phyloP scores from a whole-genome alignment of 768 basidiomycete species.

The Leccinum ochraceum region DNA sequence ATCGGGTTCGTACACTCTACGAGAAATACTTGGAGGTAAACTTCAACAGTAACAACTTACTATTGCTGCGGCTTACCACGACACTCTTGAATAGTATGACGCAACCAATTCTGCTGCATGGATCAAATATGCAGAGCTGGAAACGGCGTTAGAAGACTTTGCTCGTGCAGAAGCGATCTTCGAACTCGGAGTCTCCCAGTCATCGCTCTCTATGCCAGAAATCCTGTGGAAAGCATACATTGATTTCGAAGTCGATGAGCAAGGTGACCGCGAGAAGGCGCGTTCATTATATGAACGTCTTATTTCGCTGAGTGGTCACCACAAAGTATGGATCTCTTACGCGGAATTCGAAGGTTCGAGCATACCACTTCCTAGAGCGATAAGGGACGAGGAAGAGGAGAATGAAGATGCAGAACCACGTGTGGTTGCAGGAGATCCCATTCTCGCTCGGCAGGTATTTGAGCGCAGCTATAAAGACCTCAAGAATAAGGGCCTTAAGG shows the following conservation, averaged over 20 bases:
- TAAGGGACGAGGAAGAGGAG: slow-evolving; percentile 70
- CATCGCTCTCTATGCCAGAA: slow-evolving; percentile 92
- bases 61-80: background rate
- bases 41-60: background rate
- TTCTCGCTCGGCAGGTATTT: slow-evolving; percentile 75
- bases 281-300: slow-evolving; percentile 89
- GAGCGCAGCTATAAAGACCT: slow-evolving; percentile 87
- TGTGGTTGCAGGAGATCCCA: slow-evolving; percentile 70
- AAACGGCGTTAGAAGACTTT: slow-evolving; percentile 84
- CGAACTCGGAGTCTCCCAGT: slow-evolving; percentile 85
- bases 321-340: slow-evolving; percentile 97
- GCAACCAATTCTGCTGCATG: slow-evolving; percentile 89
- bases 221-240: slow-evolving; percentile 94
- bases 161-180: slow-evolving; percentile 91
- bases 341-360: slow-evolving; percentile 88
- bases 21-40: slow-evolving; percentile 91
- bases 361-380: slow-evolving; percentile 62
- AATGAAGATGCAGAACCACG: slow-evolving; percentile 52
- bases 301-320: slow-evolving; percentile 82
- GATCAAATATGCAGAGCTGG: slow-evolving; percentile 95
- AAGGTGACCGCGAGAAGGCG: slow-evolving; percentile 81
- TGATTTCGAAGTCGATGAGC: slow-evolving; percentile 92
- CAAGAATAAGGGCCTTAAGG: slow-evolving; percentile 78
- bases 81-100: slow-evolving; percentile 58
- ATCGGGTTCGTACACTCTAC: slow-evolving; percentile 87